Base-by-base conservation (phyloP, 805 yeast genomes). In the Cyberlindnera galapagoensis region DNA sequence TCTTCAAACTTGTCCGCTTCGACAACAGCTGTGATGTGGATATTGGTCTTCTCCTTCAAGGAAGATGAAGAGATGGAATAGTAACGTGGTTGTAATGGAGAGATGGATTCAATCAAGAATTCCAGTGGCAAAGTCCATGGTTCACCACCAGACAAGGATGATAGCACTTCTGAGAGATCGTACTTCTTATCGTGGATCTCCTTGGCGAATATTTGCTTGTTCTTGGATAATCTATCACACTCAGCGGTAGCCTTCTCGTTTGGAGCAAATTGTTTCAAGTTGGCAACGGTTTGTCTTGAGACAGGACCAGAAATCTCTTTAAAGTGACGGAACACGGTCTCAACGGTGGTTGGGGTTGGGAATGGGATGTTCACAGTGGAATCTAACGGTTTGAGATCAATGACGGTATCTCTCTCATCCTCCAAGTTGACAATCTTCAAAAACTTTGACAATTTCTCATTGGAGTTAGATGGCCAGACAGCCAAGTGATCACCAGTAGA, bases 401-500 rank as follows among this genome's bases (percentile, higher is more conserved):
- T 73, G 7, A 81, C 80, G 4, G 56, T 52, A 30, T 75, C 67
- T 37, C 66, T 63, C 47, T 72, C 74, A 20, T 55, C 65, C 10
- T 57, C 48, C 37, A 88, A 66, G 21, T 73, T 79, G 34, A 90
- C 74, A 6, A 82, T 76, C 28, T 60, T 46, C 38, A 81, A 61
- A 46, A 92, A 81, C 26, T 67, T 64, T n/a, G 63, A 67, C 21
- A 87, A 79, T 47, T 82, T 75, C 54, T 78, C 85, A 51, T 79
- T 67, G 2, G 94, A 66, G 59, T 90, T 90, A 16, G 92, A 84
- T 21, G 97, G 92, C 94, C 96, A 85, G 36, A 92, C 65, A 11
- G 95, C 97, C 41, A 92, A 61, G 60, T 90, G 97, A 56, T 90
- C 98, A 58, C 98, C 98, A 4, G 98, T 90, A 29, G 90, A 67